These are phyloP conservation scores for Lentinula novae-zelandiae DNA, from an alignment of 1,284 basidiomycete species.

Conservation along the genomic window DNA sequence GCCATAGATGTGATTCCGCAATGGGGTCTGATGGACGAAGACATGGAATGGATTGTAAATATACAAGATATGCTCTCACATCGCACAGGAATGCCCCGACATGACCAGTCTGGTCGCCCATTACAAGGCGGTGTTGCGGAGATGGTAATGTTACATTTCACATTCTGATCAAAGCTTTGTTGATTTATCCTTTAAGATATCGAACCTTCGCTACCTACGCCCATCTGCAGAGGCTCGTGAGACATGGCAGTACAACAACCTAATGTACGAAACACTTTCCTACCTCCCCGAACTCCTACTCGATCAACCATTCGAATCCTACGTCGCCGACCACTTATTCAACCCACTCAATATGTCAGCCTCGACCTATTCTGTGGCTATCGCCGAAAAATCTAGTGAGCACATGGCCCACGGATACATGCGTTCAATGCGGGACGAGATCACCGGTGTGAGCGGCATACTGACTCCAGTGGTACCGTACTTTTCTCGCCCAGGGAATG, in stretches of 20 bases:
- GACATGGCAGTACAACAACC: conserved; percentile 42
- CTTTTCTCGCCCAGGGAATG: conserved; percentile 31
- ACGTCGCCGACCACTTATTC: conserved; percentile 38
- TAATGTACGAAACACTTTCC: conserved; percentile 38
- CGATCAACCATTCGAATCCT: conserved; percentile 34
- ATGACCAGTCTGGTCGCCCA: conserved; percentile 29
- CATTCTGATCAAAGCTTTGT: too few species aligned
- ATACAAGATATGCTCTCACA: conserved; percentile 38
- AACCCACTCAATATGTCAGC: conserved; percentile 39
- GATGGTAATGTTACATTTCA: conserved; percentile 23
- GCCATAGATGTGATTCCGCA: conserved; percentile 29
- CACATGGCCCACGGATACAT: conserved; percentile 34
- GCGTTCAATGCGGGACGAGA: conserved; percentile 27
- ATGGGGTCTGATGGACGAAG: conserved; percentile 32
- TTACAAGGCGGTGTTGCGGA: conserved; percentile 27
- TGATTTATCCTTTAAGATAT: conserved; percentile 22
- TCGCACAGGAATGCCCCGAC: conserved; percentile 37
- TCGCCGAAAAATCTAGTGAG: conserved; percentile 28
- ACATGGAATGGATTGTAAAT: conserved; percentile 26
- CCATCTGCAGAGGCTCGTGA: conserved; percentile 38
- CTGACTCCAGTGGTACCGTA: conserved; percentile 30
- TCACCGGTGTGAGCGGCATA: conserved; percentile 24
- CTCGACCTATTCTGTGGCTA: conserved; percentile 38
- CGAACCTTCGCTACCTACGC: conserved; percentile 32
- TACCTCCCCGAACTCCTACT: conserved; percentile 32